Evolutionary conservation across 1,139 yeast species (phyloP).

Genomic region (Dujonia santamariae): DNA sequence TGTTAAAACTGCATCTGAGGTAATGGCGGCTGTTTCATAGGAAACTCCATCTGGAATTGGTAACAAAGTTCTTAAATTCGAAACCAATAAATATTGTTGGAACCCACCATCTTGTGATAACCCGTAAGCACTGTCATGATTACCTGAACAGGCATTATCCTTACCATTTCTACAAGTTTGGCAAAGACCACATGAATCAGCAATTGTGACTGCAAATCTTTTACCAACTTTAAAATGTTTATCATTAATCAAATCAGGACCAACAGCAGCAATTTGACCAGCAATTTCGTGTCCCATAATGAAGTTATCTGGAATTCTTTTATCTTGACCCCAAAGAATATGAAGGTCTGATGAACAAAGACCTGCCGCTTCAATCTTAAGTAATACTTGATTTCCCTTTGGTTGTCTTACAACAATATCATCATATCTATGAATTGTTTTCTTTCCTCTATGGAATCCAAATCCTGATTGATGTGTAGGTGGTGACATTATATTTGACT

Average conservation of each 20-base stretch:
- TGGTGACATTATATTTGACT: constrained; percentile 8
- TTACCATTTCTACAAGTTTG: constrained; percentile 38
- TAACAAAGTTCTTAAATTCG: constrained; percentile 32
- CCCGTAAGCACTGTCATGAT: constrained; percentile 31
- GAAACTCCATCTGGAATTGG: constrained; percentile 47
- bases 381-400: constrained; percentile 31
- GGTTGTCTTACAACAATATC: constrained; percentile 39
- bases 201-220: constrained; percentile 35
- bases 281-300: constrained; percentile 61
- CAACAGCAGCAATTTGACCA: constrained; percentile 43
- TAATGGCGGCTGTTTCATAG: constrained; percentile 46
- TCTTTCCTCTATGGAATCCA: constrained; percentile 22
- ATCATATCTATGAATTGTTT: constrained; percentile 20
- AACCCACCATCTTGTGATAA: constrained; percentile 49
- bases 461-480: constrained; percentile 21
- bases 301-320: constrained; percentile 25
- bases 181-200: constrained; percentile 45
- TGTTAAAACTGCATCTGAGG: constrained; percentile 49
- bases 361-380: constrained; percentile 52
- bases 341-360: constrained; percentile 52
- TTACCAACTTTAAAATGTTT: constrained; percentile 29
- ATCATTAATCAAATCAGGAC: constrained; percentile 26
- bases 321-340: constrained; percentile 29
- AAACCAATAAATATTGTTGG: constrained; percentile 42
- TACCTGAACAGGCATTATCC: constrained; percentile 35